Evolutionary conservation across 2,329 filamentous ascomycete species (phyloP), one percentile per base, ranked within the genome.

Genomic region (Periglandula ipomoeae): DNA sequence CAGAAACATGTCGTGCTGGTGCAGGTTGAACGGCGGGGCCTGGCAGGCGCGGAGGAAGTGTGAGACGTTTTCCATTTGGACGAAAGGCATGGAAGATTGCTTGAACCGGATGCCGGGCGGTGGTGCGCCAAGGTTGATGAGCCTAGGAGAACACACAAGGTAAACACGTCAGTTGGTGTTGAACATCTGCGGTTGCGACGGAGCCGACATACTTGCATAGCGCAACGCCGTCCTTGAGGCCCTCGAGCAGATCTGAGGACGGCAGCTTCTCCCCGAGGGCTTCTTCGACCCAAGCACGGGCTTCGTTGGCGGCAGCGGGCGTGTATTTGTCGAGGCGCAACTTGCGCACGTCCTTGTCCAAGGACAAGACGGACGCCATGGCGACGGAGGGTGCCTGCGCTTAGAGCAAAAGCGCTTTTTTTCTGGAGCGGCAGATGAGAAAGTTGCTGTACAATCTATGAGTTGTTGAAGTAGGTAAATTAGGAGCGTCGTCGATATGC

Each of bases 11-110:
- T 98, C 93, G 71, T 98, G 93, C 41, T 90, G 84, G 50, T 88
- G 89, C 51, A 98, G 81, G 66, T 84, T 90, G 46, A 98, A 73
- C 0, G 93, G 93, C 23, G 87, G 81, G 45, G 79, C 73, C 67
- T 95, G 87, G 72, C 90, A 95, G 52, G 89, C 89, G 61, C 81
- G 82, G 47, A 98, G 81, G 69, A 96, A 98, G 63, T 95, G 88
- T 4, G 90, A 94, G 62, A 98, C 96, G 65, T 98, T 98, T 67
- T 98, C 93, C 90, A 97, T 97, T 68, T 98, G 93, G 37, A 97
- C 91, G 64, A 98, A 98, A 0, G 93, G 93, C 91, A 97, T 97
- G 37, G 82, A 71, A 1, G 90, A 95, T 62, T 85, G 76, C 70
- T 97, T 97, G 78, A 86, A 97, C 65, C 85, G 89, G 69, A 95